These are phyloP conservation scores for Russula ochroleuca DNA, from an alignment of 768 basidiomycete species.

Conservation along the genomic window DNA sequence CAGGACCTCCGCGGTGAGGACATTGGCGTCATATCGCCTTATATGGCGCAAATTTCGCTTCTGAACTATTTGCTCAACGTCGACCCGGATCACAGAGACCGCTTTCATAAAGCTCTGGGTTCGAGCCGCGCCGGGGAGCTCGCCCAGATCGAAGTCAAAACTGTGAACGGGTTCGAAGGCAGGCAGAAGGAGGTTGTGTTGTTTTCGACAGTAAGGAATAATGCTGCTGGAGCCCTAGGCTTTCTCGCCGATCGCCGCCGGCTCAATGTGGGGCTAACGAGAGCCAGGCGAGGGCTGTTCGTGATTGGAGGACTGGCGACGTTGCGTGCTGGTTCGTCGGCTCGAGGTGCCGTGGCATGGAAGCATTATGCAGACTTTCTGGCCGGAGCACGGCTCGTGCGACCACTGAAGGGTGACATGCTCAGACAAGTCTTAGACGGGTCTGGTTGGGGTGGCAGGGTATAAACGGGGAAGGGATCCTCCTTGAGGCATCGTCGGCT, in stretches of 20 bases:
- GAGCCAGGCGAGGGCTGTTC: slow-evolving; percentile 82
- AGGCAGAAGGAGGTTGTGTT: slow-evolving; percentile 90
- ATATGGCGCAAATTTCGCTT: slow-evolving; percentile 78
- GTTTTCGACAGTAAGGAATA: slow-evolving; percentile 88
- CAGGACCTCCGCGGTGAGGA: slow-evolving; percentile 62
- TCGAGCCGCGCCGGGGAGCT: slow-evolving; percentile 62
- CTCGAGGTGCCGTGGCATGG: slow-evolving; percentile 44
- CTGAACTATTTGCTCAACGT: slow-evolving; percentile 61
- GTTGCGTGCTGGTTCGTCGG: slow-evolving; percentile 45
- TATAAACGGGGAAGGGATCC: neutral
- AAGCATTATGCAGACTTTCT: slow-evolving; percentile 56
- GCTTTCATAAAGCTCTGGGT: slow-evolving; percentile 61
- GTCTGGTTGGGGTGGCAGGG: slow-evolving; percentile 3
- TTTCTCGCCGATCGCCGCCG: slow-evolving; percentile 84
- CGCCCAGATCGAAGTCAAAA: slow-evolving; percentile 74
- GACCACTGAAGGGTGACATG: slow-evolving; percentile 42
- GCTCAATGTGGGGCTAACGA: slow-evolving; percentile 86
- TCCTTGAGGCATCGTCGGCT: neutral
- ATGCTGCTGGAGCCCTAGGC: slow-evolving; percentile 70
- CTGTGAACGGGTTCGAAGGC: slow-evolving; percentile 93
- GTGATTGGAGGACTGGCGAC: slow-evolving; percentile 72
- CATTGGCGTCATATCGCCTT: slow-evolving; percentile 92
- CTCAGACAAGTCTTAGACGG: slow-evolving; percentile 16
- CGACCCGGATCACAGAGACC: slow-evolving; percentile 47
- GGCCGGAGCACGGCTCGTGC: slow-evolving; percentile 48